These are phyloP conservation scores for Aquilaria yunnanensis DNA, from an alignment of 345 rosid genomes.

Conservation along the genomic window DNA sequence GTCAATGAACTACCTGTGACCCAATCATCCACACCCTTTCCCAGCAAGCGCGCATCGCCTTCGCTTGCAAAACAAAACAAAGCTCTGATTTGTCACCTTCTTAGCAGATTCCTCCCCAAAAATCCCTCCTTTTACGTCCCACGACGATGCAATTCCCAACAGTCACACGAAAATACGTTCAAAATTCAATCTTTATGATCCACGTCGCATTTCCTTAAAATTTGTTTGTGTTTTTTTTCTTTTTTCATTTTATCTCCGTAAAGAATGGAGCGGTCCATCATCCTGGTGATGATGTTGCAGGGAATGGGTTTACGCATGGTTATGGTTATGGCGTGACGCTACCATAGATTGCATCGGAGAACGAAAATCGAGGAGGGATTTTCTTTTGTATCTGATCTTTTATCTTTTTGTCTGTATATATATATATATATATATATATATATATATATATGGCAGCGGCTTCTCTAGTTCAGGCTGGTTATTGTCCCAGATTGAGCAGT, in stretches of 20 bases:
- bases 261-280: neutral
- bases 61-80: too few relatives aligned
- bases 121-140: too few relatives aligned
- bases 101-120: too few relatives aligned
- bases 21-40: too few relatives aligned
- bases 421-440: neutral
- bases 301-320: neutral
- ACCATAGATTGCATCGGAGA: conserved; percentile 11
- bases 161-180: too few relatives aligned
- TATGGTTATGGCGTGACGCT: conserved; percentile 10
- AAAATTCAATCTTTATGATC: too few relatives aligned
- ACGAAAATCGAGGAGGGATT: conserved; percentile 13
- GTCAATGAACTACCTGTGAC: too few relatives aligned
- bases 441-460: conserved; percentile 34
- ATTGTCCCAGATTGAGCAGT: conserved; percentile 22
- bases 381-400: neutral
- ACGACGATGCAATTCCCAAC: too few relatives aligned
- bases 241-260: neutral
- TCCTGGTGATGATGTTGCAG: neutral
- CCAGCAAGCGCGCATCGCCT: too few relatives aligned
- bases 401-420: neutral
- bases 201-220: too few relatives aligned
- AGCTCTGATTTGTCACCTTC: too few relatives aligned
- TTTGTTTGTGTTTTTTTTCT: neutral
- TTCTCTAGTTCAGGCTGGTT: conserved; percentile 40